Conservation (phyloP, 192 early-diverging fungal species). For the Linderina pennispora region DNA sequence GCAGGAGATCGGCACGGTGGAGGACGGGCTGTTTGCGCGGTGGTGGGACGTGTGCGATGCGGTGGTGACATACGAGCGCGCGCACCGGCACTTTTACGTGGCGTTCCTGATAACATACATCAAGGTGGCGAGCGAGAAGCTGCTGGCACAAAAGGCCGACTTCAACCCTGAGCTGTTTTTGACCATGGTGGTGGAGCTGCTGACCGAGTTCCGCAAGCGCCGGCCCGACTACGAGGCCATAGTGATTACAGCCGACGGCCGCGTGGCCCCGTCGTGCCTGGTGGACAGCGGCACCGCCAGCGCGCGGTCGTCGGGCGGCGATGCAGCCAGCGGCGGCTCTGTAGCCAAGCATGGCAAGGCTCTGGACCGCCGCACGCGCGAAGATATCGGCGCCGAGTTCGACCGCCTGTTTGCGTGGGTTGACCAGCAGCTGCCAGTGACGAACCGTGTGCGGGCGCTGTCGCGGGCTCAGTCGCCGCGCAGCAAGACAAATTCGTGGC, state of each 20-base stretch:
- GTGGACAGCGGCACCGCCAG: background rate
- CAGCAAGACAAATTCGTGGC: constrained; percentile 37
- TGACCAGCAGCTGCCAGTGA: constrained; percentile 38
- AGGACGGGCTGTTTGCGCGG: constrained; percentile 36
- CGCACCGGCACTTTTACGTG: constrained; percentile 18
- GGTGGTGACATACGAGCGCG: constrained; percentile 32
- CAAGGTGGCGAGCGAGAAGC: constrained; percentile 34
- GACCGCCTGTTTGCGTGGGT: constrained; percentile 49
- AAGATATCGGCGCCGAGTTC: constrained; percentile 50
- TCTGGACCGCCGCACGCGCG: constrained; percentile 38
- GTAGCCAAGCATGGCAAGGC: too few relatives aligned
- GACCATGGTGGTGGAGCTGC: constrained; percentile 34
- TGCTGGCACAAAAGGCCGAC: constrained; percentile 38
- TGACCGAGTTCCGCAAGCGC: constrained; percentile 47
- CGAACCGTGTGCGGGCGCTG: constrained; percentile 27
- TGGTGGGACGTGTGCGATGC: constrained; percentile 46
- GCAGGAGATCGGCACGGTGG: constrained; percentile 31
- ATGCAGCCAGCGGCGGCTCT: background rate
- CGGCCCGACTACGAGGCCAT: constrained; percentile 47
- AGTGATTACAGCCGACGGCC: constrained; percentile 29
- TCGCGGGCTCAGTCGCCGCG: constrained; percentile 31
- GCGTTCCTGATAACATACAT: constrained; percentile 39
- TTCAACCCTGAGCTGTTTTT: constrained; percentile 46
- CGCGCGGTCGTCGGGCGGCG: constrained; percentile 2
- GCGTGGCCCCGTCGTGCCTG: background rate